A percentile compares a stretch with the other conserved stretches of the same genome.
These are phyloP conservation scores for Acanthamoeba comandoni DNA, from an alignment of 208 protist genomes.

Conservation along the genomic window DNA sequence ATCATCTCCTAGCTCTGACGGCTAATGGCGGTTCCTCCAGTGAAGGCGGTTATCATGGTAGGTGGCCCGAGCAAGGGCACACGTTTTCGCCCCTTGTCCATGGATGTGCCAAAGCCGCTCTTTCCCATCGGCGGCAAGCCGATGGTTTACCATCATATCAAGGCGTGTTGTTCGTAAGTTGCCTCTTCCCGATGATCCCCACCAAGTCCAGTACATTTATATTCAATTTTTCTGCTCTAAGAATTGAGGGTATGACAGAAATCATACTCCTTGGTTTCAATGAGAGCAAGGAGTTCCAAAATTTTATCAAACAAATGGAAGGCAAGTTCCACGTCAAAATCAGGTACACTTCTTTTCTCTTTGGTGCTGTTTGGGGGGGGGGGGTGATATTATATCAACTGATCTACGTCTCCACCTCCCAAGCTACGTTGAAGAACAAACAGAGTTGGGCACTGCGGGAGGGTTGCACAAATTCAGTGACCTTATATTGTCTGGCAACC, in stretches of 20 bases:
- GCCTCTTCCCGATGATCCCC: too few relatives aligned
- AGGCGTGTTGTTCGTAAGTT: constrained; percentile 63
- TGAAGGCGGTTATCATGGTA: constrained; percentile 85
- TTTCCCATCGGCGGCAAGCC: constrained; percentile 84
- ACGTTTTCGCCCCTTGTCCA: constrained; percentile 82
- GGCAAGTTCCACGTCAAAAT: constrained; percentile 78
- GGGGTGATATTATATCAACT: background rate
- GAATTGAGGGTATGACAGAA: constrained; percentile 75
- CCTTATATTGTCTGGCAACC: constrained; percentile 71
- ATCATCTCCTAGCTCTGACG: too few relatives aligned
- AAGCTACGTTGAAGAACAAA: constrained; percentile 81
- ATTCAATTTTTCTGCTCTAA: background rate
- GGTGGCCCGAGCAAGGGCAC: constrained; percentile 86
- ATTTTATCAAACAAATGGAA: constrained; percentile 79
- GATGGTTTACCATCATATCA: constrained; percentile 85
- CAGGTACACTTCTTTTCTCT: constrained; percentile 9
- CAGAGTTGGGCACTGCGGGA: constrained; percentile 81
- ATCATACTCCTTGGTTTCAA: constrained; percentile 85
- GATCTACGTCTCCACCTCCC: background rate
- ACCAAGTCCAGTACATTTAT: too few relatives aligned
- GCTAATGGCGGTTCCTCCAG: too few relatives aligned
- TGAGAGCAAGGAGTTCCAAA: constrained; percentile 74
- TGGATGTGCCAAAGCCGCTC: constrained; percentile 84
- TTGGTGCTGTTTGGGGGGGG: constrained; percentile 21
- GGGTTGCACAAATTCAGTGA: constrained; percentile 80